These are phyloP conservation scores for Botrytis tulipae DNA, from an alignment of 2,329 filamentous ascomycete species.

Conservation along the genomic window DNA sequence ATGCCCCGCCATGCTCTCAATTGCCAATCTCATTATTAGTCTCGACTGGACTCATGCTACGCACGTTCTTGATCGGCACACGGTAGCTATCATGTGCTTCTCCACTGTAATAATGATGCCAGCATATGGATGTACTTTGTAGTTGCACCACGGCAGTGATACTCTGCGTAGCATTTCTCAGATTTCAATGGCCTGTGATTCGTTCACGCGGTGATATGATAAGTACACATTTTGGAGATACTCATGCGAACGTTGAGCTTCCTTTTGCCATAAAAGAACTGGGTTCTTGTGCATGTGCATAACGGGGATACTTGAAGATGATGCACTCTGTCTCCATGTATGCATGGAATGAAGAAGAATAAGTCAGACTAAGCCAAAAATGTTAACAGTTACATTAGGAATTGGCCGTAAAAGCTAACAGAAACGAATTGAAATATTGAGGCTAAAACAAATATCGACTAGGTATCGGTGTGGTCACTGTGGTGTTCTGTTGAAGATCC, in stretches of 20 bases:
- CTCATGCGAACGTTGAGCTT: not conserved
- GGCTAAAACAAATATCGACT: not conserved
- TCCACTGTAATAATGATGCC: not conserved
- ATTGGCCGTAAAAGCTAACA: not conserved
- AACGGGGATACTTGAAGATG: not conserved
- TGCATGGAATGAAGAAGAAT: constrained; percentile 1
- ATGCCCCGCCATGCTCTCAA: not conserved
- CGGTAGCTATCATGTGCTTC: constrained; percentile 10
- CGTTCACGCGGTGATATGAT: not conserved
- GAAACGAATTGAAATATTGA: not conserved
- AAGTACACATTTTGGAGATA: not conserved
- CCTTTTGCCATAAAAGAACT: not conserved
- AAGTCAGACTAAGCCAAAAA: not conserved
- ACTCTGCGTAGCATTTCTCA: not conserved
- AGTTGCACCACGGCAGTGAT: not conserved
- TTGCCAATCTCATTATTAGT: not conserved
- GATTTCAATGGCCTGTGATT: not conserved
- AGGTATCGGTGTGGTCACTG: not conserved
- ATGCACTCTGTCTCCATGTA: not conserved
- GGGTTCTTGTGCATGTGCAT: not conserved
- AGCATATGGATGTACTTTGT: not conserved
- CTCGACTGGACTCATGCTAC: not conserved
- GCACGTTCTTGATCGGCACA: constrained; percentile 10
- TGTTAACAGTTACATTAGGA: not conserved
- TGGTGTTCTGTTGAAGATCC: not conserved